Percentiles rank a stretch among this genome's conserved stretches.
phyloP scores from a whole-genome alignment of 2,329 filamentous ascomycete genomes.

The Fusarium sp. region DNA sequence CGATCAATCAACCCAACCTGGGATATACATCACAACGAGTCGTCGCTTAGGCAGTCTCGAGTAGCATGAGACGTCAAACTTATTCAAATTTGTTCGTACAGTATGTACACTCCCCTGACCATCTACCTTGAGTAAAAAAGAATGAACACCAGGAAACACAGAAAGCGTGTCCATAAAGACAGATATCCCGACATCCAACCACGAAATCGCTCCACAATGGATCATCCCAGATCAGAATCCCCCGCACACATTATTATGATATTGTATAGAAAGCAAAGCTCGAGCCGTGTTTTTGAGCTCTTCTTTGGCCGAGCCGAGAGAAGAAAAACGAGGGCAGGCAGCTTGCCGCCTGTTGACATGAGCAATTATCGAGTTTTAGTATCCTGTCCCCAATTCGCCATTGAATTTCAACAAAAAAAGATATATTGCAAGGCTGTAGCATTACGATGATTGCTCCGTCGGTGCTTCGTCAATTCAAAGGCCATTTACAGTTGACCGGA shows the following conservation, averaged over 20 bases:
- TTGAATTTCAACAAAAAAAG: conserved; percentile 34
- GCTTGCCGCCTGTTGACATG: conserved; percentile 20
- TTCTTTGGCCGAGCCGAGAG: conserved; percentile 19
- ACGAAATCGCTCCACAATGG: conserved; percentile 31
- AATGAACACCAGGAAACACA: conserved; percentile 40
- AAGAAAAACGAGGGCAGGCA: conserved; percentile 30
- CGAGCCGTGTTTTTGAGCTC: conserved; percentile 13
- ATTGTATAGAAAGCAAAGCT: conserved; percentile 36
- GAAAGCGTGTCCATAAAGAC: conserved; percentile 22
- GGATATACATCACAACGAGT: no score
- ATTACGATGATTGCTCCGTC: conserved; percentile 38
- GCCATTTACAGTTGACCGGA: conserved; percentile 78
- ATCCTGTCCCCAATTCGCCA: conserved; percentile 44
- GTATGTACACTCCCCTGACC: conserved; percentile 41
- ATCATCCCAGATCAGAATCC: conserved; percentile 31
- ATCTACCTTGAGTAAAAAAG: conserved; percentile 33
- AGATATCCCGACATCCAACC: conserved; percentile 21
- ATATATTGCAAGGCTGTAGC: conserved; percentile 34
- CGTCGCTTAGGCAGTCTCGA: background rate
- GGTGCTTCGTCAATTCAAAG: conserved; percentile 22
- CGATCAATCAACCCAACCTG: no score
- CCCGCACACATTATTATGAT: conserved; percentile 47
- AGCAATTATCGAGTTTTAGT: conserved; percentile 44
- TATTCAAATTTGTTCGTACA: conserved; percentile 48
- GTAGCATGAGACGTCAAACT: conserved; percentile 26